Conservation (phyloP, 352 stramenopile genomes). For the Pythium phragmiticola region DNA sequence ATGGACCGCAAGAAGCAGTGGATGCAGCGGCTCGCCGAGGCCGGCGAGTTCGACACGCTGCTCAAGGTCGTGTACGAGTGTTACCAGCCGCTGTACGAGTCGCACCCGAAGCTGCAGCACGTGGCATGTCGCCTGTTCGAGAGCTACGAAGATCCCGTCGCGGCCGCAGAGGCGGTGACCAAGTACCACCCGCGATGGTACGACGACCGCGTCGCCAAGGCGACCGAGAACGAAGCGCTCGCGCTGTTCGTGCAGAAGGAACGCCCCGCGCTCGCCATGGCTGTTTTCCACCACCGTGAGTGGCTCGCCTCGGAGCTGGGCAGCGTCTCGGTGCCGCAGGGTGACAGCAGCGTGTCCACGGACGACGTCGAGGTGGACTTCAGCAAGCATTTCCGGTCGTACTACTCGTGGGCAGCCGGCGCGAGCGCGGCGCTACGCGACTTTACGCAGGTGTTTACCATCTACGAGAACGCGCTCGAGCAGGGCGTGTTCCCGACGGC, state of each 20-base stretch:
- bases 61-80: conserved; percentile 57
- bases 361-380: conserved; percentile 41
- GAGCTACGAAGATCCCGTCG: conserved; percentile 24
- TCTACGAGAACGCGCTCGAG: conserved; percentile 48
- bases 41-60: conserved; percentile 26
- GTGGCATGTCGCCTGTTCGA: conserved; percentile 5
- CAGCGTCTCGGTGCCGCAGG: conserved; percentile 17
- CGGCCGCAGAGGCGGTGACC: conserved; percentile 35
- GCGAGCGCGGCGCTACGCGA: conserved; percentile 32
- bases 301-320: conserved; percentile 37
- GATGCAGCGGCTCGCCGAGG: conserved; percentile 48
- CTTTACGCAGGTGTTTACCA: conserved; percentile 37
- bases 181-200: conserved; percentile 50
- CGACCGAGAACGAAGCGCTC: conserved; percentile 62
- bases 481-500: conserved; percentile 50
- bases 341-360: conserved; percentile 32
- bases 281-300: conserved; percentile 51
- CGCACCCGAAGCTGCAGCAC: conserved; percentile 24
- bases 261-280: conserved; percentile 37
- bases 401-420: conserved; percentile 68
- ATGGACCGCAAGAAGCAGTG: conserved; percentile 69
- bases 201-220: conserved; percentile 55
- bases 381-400: conserved; percentile 48
- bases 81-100: conserved; percentile 57
- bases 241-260: conserved; percentile 45